phyloP scores from a whole-genome alignment of 2,329 filamentous ascomycete genomes.

The Aspergillus ibericus region DNA sequence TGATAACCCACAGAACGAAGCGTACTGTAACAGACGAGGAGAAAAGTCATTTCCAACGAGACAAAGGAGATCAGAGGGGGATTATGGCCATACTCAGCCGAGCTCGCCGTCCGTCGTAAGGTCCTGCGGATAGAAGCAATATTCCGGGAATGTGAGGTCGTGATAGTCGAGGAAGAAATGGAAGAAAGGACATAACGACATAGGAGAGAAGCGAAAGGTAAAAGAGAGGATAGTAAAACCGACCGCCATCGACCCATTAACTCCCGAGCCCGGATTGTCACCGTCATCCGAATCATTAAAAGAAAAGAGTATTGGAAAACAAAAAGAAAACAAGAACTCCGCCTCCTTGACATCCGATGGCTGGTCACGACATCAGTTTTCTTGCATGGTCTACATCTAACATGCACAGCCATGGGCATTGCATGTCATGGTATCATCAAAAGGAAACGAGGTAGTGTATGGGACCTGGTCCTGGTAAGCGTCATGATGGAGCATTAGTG shows the following conservation, averaged over 20 bases:
- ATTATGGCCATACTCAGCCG: constrained; percentile 6
- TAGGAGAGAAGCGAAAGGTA: neutral
- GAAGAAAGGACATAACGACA: neutral
- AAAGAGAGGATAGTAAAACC: neutral
- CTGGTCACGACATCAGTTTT: constrained; percentile 10
- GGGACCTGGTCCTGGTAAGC: neutral
- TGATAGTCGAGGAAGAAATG: neutral
- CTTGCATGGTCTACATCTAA: constrained; percentile 18
- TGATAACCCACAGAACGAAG: constrained; percentile 24
- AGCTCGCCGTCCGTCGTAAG: constrained; percentile 1
- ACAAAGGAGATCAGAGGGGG: constrained; percentile 10
- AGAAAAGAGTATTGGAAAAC: constrained; percentile 11
- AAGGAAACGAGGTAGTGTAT: neutral
- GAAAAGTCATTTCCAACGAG: constrained; percentile 13
- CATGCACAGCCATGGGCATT: constrained; percentile 12
- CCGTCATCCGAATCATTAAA: constrained; percentile 20
- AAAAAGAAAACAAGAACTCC: constrained; percentile 17
- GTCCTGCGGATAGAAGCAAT: neutral
- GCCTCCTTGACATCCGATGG: constrained; percentile 15
- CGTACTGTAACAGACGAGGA: constrained; percentile 13
- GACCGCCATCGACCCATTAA: constrained; percentile 15
- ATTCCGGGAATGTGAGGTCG: neutral
- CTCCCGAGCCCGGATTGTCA: constrained; percentile 13
- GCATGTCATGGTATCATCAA: neutral
- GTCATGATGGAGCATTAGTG: neutral